Conservation (phyloP, 805 yeast genomes). For the Hanseniaspora clermontiae region DNA sequence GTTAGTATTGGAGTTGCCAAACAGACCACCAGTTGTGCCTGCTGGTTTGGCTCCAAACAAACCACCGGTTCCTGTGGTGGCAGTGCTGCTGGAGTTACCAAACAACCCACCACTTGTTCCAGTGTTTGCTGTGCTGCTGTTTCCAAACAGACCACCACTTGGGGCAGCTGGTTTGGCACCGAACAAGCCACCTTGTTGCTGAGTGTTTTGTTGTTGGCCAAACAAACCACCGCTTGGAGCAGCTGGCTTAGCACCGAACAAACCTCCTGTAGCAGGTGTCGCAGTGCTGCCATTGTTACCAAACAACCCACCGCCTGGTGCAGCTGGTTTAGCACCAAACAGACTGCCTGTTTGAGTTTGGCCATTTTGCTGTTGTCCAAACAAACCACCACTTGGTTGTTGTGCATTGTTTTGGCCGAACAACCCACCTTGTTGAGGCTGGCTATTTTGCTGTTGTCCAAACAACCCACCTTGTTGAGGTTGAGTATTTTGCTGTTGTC, state of each 20-base stretch:
- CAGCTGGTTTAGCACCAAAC: conserved; percentile 29
- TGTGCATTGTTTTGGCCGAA: conserved; percentile 30
- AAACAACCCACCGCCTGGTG: conserved; percentile 18
- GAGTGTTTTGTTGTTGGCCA: conserved; percentile 20
- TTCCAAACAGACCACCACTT: conserved; percentile 25
- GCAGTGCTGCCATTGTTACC: conserved; percentile 19
- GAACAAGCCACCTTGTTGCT: conserved; percentile 18
- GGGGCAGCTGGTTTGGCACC: conserved; percentile 21
- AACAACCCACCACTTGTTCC: conserved; percentile 32
- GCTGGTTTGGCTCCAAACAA: conserved; percentile 13
- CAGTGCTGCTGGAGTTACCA: conserved; percentile 26
- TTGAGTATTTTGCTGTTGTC: conserved; percentile 20
- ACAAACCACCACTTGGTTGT: conserved; percentile 19
- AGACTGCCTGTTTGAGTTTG: conserved; percentile 26
- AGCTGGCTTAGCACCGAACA: conserved; percentile 17
- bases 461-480: conserved; percentile 28
- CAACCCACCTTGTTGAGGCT: conserved; percentile 28
- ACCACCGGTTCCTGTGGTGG: conserved; percentile 19
- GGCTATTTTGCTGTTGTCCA: conserved; percentile 29
- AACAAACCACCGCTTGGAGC: conserved; percentile 15
- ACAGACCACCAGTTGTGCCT: conserved; percentile 27
- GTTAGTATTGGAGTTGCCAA: conserved; percentile 24
- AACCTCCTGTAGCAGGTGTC: conserved; percentile 16
- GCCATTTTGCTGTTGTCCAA: conserved; percentile 19
- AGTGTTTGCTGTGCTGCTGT: conserved; percentile 14